Evolutionary conservation across 345 rosid species (phyloP).

Genomic region (Sapria himalayana): DNA sequence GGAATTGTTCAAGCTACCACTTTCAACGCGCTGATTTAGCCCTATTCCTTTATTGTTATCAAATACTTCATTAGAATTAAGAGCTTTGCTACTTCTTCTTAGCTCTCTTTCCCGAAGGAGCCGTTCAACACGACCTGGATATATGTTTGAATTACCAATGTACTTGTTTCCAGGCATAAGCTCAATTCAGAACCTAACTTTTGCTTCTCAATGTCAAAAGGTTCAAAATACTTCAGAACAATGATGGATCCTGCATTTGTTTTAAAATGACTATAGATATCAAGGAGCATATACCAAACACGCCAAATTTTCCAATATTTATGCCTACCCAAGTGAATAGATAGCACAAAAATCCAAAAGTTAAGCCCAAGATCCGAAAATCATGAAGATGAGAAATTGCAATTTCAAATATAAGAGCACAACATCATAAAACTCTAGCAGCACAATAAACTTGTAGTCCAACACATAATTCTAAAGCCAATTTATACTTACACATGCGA

Average conservation of each 20-base stretch:
- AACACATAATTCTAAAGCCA: too few species aligned
- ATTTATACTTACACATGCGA: too few species aligned
- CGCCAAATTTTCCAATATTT: too few species aligned
- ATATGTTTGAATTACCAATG: conserved; percentile 37
- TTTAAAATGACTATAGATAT: conserved; percentile 9
- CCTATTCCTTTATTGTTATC: conserved; percentile 21
- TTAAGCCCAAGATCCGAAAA: too few species aligned
- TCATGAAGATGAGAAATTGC: too few species aligned
- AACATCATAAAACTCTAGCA: too few species aligned
- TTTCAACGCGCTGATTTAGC: conserved; percentile 35
- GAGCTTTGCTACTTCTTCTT: conserved; percentile 25
- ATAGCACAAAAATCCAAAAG: too few species aligned
- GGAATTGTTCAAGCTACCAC: conserved; percentile 26
- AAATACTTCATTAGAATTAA: conserved; percentile 27
- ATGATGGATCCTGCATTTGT: conserved; percentile 33
- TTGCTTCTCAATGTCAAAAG: conserved; percentile 9
- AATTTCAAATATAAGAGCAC: too few species aligned
- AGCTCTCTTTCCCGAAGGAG: conserved; percentile 61
- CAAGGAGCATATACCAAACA: too few species aligned
- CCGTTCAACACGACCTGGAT: conserved; percentile 42
- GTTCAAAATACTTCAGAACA: conserved; percentile 10
- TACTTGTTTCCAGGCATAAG: conserved; percentile 92
- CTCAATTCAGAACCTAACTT: conserved; percentile 25
- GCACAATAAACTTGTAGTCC: too few species aligned
- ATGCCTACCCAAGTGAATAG: too few species aligned